Base-by-base conservation (phyloP, 2,329 filamentous ascomycete genomes). In the Fusarium incarnatum region DNA sequence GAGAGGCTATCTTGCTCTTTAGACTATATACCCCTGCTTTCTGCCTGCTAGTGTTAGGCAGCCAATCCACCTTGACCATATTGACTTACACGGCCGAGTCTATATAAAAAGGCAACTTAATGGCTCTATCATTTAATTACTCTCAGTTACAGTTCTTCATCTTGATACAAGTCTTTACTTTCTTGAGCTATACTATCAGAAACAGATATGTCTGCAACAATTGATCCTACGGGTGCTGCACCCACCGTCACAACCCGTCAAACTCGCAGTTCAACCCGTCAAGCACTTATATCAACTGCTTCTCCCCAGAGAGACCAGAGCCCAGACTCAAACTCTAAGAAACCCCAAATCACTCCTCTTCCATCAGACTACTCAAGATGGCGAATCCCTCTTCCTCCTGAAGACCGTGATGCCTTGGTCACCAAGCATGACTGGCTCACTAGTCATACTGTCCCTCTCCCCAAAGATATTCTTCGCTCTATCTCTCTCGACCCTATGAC, bases 341-440 rank as follows among this genome's bases (percentile, higher is more conserved):
- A 67, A 5, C 59, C 64, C 6, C 12, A 16, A 3, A 68, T 71
- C 18, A 45, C 23, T 4, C 9, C 9, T 18, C 32, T 71, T 2
- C 22, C 28, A 5, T 48, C 47, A 12, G 12, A 15, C 2, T 28
- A 44, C 13, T 41, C 63, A 6, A 37, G 56, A 7, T 40, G 45
- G 8, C 12, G 18, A 6, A 28, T 62, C 6, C 47, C 50, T 8
- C 42, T 60, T 18, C 53, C 50, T 6, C 22, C 45, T 27, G 55
- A 53, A 20, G 18, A 70, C 8, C 40, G 44, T 2, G 18, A 64
- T 30, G 53, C 50, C 15, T 55, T 73, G 25, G 16, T 47, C 40
- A 28, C 37, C 20, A 73, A 73, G 42, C 69, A 56, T 8, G 44
- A 41, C n/a, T 72, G 71, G 71, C 66, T 74, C 42, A 50, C 60